Conservation (phyloP, 805 yeast genomes). For the Scheffersomyces stipitis region DNA sequence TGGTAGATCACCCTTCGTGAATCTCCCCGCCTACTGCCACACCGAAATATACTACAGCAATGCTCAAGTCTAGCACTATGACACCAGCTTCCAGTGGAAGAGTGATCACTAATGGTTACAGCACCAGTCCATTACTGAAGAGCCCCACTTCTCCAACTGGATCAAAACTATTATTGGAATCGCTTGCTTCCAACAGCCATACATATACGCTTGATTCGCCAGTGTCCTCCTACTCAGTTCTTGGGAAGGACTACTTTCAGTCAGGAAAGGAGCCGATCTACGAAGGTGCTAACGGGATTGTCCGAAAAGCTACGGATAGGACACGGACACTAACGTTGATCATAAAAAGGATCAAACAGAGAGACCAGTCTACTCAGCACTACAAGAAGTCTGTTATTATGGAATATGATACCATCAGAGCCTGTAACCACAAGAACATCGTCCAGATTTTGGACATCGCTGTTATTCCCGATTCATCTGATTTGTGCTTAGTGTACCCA, state of each 20-base stretch:
- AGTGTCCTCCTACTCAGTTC: not conserved
- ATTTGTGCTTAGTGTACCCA: constrained; percentile 39
- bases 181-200: no score
- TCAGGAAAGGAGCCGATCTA: constrained; percentile 30
- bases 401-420: constrained; percentile 30
- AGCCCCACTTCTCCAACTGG: no score
- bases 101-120: no score
- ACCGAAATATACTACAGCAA: no score
- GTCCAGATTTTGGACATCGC: constrained; percentile 28
- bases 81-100: no score
- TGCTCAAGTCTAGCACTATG: no score
- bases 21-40: no score
- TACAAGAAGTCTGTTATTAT: constrained; percentile 24
- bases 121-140: no score
- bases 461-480: constrained; percentile 9
- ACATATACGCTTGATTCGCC: not conserved
- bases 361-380: constrained; percentile 5
- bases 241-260: constrained; percentile 29
- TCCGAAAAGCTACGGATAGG: constrained; percentile 30
- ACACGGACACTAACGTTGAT: constrained; percentile 19
- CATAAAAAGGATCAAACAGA: constrained; percentile 31
- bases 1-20: no score
- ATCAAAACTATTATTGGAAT: no score
- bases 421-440: constrained; percentile 28
- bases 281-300: constrained; percentile 44